phyloP scores from a whole-genome alignment of 1,139 yeast species.

The Suzukiozyma palmioleophila region DNA sequence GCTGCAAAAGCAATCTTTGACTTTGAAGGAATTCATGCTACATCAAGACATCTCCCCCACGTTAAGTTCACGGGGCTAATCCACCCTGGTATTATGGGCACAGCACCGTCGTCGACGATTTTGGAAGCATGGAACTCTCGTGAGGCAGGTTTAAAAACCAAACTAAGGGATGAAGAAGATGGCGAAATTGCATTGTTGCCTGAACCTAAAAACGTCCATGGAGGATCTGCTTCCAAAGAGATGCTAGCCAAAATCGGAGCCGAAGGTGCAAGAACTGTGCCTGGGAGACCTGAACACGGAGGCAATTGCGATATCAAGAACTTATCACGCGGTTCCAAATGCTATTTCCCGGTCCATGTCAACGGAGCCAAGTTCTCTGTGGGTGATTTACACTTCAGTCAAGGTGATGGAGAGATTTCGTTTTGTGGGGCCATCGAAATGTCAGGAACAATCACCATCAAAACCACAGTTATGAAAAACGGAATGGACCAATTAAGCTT shows the following conservation, averaged over 20 bases:
- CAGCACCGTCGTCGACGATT: constrained; percentile 42
- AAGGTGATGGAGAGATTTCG: constrained; percentile 50
- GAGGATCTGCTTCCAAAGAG: constrained; percentile 30
- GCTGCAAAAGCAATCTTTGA: constrained; percentile 50
- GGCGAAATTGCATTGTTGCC: constrained; percentile 43
- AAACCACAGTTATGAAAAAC: constrained; percentile 33
- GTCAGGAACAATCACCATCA: constrained; percentile 44
- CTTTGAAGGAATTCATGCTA: constrained; percentile 45
- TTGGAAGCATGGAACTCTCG: constrained; percentile 42
- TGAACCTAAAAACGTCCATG: constrained; percentile 27
- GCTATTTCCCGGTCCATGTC: constrained; percentile 44
- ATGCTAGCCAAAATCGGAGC: constrained; percentile 24
- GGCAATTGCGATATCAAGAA: constrained; percentile 52
- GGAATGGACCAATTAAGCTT: constrained; percentile 37
- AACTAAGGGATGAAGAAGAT: constrained; percentile 24
- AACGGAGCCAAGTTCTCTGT: constrained; percentile 44
- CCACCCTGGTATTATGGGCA: constrained; percentile 49
- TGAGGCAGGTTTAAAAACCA: constrained; percentile 27
- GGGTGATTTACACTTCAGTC: constrained; percentile 48
- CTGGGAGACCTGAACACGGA: constrained; percentile 50
- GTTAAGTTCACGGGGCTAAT: constrained; percentile 40
- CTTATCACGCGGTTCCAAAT: constrained; percentile 44
- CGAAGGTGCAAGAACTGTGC: constrained; percentile 48
- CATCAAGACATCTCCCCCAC: constrained; percentile 46
- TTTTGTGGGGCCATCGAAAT: constrained; percentile 53